Evolutionary conservation across 2,329 filamentous ascomycete genomes (phyloP).

Genomic region (Aureobasidium sp.): DNA sequence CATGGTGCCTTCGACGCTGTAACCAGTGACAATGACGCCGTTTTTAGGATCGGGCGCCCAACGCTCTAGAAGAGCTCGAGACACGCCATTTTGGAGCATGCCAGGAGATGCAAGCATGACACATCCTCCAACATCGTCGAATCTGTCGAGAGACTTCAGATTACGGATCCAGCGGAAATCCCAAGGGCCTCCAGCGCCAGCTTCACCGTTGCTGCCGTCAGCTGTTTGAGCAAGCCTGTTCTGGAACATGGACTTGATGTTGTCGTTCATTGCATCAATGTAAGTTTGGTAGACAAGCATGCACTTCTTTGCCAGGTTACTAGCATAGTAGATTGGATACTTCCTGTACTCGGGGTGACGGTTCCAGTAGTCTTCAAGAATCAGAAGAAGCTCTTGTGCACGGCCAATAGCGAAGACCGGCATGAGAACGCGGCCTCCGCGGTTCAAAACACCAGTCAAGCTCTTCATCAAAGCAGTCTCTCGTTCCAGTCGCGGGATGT

Average conservation of each 20-base stretch:
- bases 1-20: constrained; percentile 98
- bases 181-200: constrained; percentile 62
- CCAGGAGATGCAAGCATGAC: constrained; percentile 96
- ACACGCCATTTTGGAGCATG: constrained; percentile 97
- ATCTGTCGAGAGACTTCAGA: constrained; percentile 85
- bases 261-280: constrained; percentile 97
- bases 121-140: constrained; percentile 90
- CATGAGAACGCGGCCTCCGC: constrained; percentile 85
- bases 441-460: constrained; percentile 82
- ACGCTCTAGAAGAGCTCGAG: constrained; percentile 80
- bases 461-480: constrained; percentile 94
- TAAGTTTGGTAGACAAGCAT: constrained; percentile 99
- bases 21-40: constrained; percentile 96
- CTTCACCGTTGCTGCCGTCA: constrained; percentile 53
- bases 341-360: constrained; percentile 83
- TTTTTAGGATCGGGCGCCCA: constrained; percentile 97
- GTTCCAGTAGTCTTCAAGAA: constrained; percentile 94
- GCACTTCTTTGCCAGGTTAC: constrained; percentile 87
- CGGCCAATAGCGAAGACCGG: constrained; percentile 91
- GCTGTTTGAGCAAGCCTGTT: constrained; percentile 83
- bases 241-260: constrained; percentile 91
- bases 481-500: constrained; percentile 81
- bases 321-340: constrained; percentile 94
- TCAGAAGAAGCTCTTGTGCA: constrained; percentile 87
- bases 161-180: constrained; percentile 93